Evolutionary conservation across 225 moss, liverwort and hornwort species (phyloP).

Genomic region (Pleurozium schreberi): DNA sequence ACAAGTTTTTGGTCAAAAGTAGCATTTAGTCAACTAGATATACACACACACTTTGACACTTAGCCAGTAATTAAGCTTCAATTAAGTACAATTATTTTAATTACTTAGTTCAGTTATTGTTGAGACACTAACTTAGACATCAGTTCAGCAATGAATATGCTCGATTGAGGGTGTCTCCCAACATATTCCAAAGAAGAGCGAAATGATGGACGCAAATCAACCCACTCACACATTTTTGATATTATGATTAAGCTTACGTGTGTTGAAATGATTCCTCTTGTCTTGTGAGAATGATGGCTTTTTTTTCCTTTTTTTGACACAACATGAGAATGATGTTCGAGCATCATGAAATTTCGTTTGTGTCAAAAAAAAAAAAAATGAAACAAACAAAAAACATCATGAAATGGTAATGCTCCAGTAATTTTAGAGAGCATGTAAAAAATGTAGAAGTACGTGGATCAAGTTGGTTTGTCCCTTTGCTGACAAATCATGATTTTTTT

Average conservation of each 20-base stretch:
- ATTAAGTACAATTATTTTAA: not conserved
- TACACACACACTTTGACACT: not conserved
- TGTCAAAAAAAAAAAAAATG: no score
- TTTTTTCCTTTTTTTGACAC: no score
- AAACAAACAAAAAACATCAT: no score
- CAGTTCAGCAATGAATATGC: not conserved
- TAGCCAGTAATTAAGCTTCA: not conserved
- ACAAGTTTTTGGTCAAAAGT: not conserved
- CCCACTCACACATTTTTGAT: not conserved
- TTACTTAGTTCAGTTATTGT: not conserved
- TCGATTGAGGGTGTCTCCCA: not conserved
- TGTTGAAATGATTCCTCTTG: not conserved
- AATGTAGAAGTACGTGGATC: accelerated
- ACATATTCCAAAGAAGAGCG: not conserved
- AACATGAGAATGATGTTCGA: not conserved
- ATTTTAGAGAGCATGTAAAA: not conserved
- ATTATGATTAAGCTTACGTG: not conserved
- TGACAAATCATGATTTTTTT: not conserved
- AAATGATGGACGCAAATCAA: not conserved
- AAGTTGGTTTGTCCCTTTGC: not conserved
- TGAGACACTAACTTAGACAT: not conserved
- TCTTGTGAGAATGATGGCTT: no score
- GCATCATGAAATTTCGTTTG: not conserved
- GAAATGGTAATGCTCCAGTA: not conserved
- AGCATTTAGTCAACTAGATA: not conserved